phyloP scores from a whole-genome alignment of 2,329 filamentous ascomycete species.

The Trichoderma gracile region DNA sequence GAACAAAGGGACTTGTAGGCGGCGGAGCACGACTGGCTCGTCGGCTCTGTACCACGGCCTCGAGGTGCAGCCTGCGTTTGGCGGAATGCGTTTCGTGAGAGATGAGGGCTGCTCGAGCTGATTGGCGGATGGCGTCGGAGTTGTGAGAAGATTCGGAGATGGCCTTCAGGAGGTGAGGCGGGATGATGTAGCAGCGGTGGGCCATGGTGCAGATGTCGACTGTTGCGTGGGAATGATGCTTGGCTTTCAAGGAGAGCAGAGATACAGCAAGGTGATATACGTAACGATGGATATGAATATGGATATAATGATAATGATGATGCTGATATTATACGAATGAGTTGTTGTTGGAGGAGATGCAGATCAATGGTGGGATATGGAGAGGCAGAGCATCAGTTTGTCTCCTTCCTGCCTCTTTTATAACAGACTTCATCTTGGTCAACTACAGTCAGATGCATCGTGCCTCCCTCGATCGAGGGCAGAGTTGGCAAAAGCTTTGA shows the following conservation, averaged over 20 bases:
- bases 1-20: slow-evolving; percentile 40
- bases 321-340: neutral
- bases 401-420: neutral
- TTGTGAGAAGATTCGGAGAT: slow-evolving; percentile 46
- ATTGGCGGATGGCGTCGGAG: slow-evolving; percentile 39
- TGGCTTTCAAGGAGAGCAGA: neutral
- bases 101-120: slow-evolving; percentile 41
- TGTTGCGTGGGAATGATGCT: neutral
- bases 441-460: neutral
- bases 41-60: slow-evolving; percentile 38
- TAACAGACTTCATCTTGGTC: slow-evolving; percentile 2
- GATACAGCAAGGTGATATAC: neutral
- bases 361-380: neutral
- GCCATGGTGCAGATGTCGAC: slow-evolving; percentile 27
- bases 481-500: neutral
- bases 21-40: slow-evolving; percentile 30
- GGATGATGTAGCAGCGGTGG: slow-evolving; percentile 45
- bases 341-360: neutral
- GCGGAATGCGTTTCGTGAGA: slow-evolving; percentile 37
- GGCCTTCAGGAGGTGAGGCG: slow-evolving; percentile 48
- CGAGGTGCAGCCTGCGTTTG: slow-evolving; percentile 41
- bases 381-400: neutral
- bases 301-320: neutral
- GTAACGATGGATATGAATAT: no score
- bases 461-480: neutral